phyloP scores from a whole-genome alignment of 352 stramenopile species.

The Globisporangium abappressorium region DNA sequence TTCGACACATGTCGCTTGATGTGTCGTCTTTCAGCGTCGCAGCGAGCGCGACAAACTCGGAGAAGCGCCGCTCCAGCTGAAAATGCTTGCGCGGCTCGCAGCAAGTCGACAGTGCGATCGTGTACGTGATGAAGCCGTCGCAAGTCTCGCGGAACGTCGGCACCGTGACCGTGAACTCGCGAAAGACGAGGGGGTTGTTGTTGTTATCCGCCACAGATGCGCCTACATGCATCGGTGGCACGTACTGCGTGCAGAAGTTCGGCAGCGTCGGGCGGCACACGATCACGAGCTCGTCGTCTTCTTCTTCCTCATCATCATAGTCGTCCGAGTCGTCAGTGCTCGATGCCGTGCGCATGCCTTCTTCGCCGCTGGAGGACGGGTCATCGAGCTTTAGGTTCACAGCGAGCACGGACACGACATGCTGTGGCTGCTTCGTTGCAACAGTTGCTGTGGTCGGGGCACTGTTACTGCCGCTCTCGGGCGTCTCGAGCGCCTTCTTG shows the following conservation, averaged over 20 bases:
- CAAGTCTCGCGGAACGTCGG: constrained; percentile 60
- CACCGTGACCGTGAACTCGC: constrained; percentile 51
- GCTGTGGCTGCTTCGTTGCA: not conserved
- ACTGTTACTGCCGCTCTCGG: constrained; percentile 19
- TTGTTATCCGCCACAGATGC: not conserved
- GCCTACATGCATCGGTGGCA: constrained; percentile 15
- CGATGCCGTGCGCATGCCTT: not conserved
- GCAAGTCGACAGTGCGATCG: constrained; percentile 39
- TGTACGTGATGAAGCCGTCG: constrained; percentile 69
- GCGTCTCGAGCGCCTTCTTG: constrained; percentile 22
- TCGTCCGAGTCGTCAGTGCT: constrained; percentile 9
- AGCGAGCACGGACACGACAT: constrained; percentile 13
- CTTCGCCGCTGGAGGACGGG: constrained; percentile 7
- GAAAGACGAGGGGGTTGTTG: constrained; percentile 17
- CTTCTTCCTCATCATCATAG: constrained; percentile 21
- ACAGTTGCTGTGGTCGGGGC: constrained; percentile 2
- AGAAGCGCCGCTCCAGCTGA: constrained; percentile 66
- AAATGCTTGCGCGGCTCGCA: constrained; percentile 41
- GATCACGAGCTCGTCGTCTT: constrained; percentile 67
- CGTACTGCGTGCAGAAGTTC: constrained; percentile 69
- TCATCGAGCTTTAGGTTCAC: constrained; percentile 13
- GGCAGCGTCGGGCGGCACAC: constrained; percentile 49
- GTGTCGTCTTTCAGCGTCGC: constrained; percentile 27
- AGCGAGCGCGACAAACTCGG: constrained; percentile 71
- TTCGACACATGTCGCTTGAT: not conserved